Conservation (phyloP, 345 rosid genomes). For the Eucalyptus fibrosa region DNA sequence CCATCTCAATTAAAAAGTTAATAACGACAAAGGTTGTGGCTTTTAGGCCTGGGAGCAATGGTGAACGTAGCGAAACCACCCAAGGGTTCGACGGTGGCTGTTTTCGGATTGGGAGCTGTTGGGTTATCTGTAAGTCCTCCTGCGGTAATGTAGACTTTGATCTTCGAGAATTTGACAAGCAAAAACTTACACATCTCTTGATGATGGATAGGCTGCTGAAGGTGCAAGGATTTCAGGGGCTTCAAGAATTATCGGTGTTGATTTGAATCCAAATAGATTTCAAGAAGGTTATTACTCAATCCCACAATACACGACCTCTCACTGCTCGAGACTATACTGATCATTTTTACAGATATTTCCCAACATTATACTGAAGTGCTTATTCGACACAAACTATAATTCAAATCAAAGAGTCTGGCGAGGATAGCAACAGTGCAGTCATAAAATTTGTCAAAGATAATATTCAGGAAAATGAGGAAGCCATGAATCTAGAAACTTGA, state of each 20-base stretch:
- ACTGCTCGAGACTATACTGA: background rate
- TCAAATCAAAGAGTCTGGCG: background rate
- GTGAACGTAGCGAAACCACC: conserved; percentile 29
- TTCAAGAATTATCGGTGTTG: conserved; percentile 29
- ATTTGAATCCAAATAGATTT: conserved; percentile 10
- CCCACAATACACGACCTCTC: background rate
- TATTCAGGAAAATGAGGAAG: background rate
- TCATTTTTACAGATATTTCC: background rate
- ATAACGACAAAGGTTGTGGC: background rate
- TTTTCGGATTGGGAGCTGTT: conserved; percentile 37
- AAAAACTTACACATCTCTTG: background rate
- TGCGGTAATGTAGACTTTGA: background rate
- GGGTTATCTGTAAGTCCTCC: conserved; percentile 17
- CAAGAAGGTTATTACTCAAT: conserved; percentile 2
- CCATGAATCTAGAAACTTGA: background rate
- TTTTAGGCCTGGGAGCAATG: conserved; percentile 23
- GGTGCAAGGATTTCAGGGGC: conserved; percentile 33
- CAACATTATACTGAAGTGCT: background rate
- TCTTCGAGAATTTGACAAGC: background rate
- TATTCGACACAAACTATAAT: background rate
- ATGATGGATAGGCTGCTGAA: conserved; percentile 20
- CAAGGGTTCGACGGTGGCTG: conserved; percentile 16
- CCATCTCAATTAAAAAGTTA: background rate
- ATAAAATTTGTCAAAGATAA: background rate
- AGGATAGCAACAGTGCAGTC: background rate